Base-by-base conservation (phyloP, 805 yeast species). In the Candida morakotiae region DNA sequence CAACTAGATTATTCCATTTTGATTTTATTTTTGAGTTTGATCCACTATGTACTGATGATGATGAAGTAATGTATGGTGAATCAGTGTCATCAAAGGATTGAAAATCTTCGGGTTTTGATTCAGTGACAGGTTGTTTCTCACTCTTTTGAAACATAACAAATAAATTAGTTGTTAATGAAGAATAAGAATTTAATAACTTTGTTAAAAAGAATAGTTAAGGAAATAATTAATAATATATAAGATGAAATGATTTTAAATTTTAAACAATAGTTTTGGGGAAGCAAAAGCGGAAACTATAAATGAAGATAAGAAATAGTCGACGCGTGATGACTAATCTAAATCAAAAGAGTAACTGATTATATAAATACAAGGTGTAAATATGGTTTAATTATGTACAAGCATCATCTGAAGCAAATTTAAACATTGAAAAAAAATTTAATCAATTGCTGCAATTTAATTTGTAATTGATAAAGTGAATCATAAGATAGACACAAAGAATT, bases 1-100 rank as follows among this genome's bases (percentile, higher is more conserved):
- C 61, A 15, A 39, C 50, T 40, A 64, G 55, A 21, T 44, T 46
- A 34, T 27, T 17, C 41, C 41, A 38, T 14, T 28, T 36, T 13
- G 38, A 20, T n/a, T 28, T 25, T n/a, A 28, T 20, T 17, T 25
- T 23, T 7, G 35, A 36, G 17, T 34, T 34, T 13, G 32, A 25
- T 4, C 20, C 24, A 11, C 30, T 11, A 5, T 5, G 6, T 6
- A 26, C 11, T 5, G 28, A 26, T 10, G 35, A 14, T 20, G 38
- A 20, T 5, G 38, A 30, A 9, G 35, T 22, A 23, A 29, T 26
- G 16, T 34, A 34, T 9, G 34, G 34, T 4, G 41, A 20, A 9
- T 31, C 40, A 15, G 40, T 16, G 13, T 37, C 40, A 31, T 31
- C 31, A 14, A 34, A 26, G 10, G 31, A 26, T 5, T 18, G 13